A percentile compares a stretch with the other conserved stretches of the same genome.
Conservation (phyloP, 1,139 yeast species). For the Blastobotrys petasosporus region DNA sequence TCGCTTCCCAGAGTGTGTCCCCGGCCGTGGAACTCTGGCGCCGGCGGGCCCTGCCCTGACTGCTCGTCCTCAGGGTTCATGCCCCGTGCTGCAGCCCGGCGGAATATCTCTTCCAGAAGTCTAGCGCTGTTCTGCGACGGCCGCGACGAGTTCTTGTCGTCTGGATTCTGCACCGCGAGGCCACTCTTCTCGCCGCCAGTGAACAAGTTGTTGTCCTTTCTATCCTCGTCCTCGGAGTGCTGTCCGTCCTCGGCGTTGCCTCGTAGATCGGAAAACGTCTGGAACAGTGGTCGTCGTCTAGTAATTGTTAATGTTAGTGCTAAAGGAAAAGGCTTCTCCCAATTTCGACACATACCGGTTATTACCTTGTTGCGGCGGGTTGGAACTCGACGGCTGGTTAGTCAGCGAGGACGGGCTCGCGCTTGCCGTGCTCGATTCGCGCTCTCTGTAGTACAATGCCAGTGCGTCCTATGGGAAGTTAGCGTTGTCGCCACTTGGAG, state of each 20-base stretch:
- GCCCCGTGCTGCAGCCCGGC: slow-evolving; percentile 49
- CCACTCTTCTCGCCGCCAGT: slow-evolving; percentile 97
- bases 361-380: too few species aligned
- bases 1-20: slow-evolving; percentile 78
- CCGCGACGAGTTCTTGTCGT: slow-evolving; percentile 30
- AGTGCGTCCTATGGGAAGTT: not conserved
- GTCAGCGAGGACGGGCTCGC: not conserved
- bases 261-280: slow-evolving; percentile 39
- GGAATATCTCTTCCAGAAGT: slow-evolving; percentile 52
- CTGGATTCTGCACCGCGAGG: slow-evolving; percentile 88
- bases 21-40: slow-evolving; percentile 49
- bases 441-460: not conserved
- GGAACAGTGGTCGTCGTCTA: slow-evolving; percentile 17
- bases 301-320: slow-evolving; percentile 2
- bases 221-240: slow-evolving; percentile 45
- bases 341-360: too few species aligned
- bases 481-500: not conserved
- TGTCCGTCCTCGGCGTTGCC: slow-evolving; percentile 12
- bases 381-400: slow-evolving; percentile 1
- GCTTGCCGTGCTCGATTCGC: slow-evolving; percentile 8
- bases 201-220: slow-evolving; percentile 62
- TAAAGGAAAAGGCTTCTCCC: too few species aligned
- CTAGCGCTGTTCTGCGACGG: slow-evolving; percentile 18
- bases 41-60: slow-evolving; percentile 28
- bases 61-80: slow-evolving; percentile 32